Evolutionary conservation across 208 protist genomes (phyloP), one percentile per base, ranked within the genome.

Genomic region (Leishmania braziliensis): DNA sequence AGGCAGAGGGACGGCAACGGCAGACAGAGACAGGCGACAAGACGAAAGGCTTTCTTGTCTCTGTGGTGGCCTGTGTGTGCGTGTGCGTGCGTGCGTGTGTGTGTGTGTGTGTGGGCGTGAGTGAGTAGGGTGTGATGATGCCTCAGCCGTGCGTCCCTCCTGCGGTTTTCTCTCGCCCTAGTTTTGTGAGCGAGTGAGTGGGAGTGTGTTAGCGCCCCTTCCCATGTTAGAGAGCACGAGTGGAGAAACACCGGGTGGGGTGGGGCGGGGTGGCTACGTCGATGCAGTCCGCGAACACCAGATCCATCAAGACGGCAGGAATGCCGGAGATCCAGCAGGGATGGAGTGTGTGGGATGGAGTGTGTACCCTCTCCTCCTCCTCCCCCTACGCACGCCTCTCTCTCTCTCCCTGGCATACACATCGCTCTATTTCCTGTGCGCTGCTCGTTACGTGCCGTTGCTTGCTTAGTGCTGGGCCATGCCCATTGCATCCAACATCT

Each of bases 401-500:
- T 60, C 14, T 33, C 39, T 62, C 66, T 50, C 66, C 26, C 66
- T 71, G 66, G 16, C 66, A 20, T 23, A 18, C 1, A 3, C 66
- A 8, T 39, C 14, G 4, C 63, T 26, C 36, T 68, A 39, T 3
- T 18, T 68, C 0, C 5, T 26, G 16, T 26, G 36, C 10, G 66
- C 66, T 48, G 66, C 39, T 71, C 39, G 23, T 10, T 20, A 23
- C 26, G 46, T 48, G 16, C 6, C 56, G n/a, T 12, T 10, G 10
- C 5, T 16, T 2, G 33, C 20, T 88, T 90, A 97, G 65, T 84
- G 91, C 79, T 95, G 90, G 3, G 88, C 82, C 23, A 97, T 89
- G 51, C 94, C 94, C 71, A 96, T 88, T 29, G 68, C 78, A 75
- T 96, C 92, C 65, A 97, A 86, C 81, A 96, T 85, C 78, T 90